Evolutionary conservation across 2,329 filamentous ascomycete species (phyloP), one percentile per base, ranked within the genome.

Genomic region (Zymoseptoria ardabiliae): DNA sequence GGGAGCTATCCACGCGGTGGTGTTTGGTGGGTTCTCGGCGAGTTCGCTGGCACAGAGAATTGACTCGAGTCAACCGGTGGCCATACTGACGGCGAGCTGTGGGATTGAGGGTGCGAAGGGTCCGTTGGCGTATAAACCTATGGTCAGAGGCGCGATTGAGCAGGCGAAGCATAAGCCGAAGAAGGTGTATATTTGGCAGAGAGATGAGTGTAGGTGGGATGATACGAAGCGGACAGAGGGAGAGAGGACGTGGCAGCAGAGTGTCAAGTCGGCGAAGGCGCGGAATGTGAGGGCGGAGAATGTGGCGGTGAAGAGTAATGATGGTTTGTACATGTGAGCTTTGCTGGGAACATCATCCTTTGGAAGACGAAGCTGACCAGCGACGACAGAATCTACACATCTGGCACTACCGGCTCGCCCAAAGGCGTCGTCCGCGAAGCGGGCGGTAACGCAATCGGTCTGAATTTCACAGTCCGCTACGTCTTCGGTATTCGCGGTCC

Each of bases 21-120:
- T 97, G 3, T 97, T 97, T 74, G 93, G 93, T 50, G 92, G 93
- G 0, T 97, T 97, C 72, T 91, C 90, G 0, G 81, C 91, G 0
- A 79, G 81, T 9, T 89, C 91, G 3, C 80, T 97, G 51, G 90
- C 91, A 0, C 92, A 97, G 75, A 83, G 92, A 23, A 96, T 97
- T 65, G 91, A 96, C 55, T 88, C 89, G 0, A 90, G 88, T 7
- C 82, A 82, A 35, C 90, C 92, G 7, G 83, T 83, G 8, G 85
- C 83, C 9, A 85, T 97, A 54, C 82, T 97, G 72, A 96, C 92
- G 0, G 91, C 92, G 0, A 96, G 90, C 8, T 97, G 92, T 73
- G 92, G 92, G 35, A 92, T 97, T 58, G 92, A 97, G 68, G 92
- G 91, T 3, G 80, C 80, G 55, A 96, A 96, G 73, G 87, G 88